Evolutionary conservation across 495 filamentous ascomycete genomes (phyloP), one percentile per base, ranked within the genome.

Genomic region (Neurospora sp.): DNA sequence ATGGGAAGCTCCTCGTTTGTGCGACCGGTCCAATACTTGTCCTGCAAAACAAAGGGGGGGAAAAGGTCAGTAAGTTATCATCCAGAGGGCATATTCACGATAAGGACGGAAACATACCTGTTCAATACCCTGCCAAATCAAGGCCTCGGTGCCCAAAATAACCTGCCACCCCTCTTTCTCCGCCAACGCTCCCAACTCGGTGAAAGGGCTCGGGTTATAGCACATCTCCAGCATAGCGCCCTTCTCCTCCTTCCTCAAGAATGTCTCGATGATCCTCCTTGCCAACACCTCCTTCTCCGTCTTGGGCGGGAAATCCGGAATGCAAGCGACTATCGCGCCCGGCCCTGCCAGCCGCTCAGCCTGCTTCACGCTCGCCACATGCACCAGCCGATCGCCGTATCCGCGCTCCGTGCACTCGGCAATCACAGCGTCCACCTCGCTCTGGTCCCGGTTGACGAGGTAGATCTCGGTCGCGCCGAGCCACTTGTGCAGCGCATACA

Each of bases 191-290:
- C 85, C 89, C 70, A 93, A 87, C 73, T 85, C 85, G 0, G 91
- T 94, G 79, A 87, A 88, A 0, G 90, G 90, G 48, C 83, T 81
- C 1, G 91, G 91, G 77, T 92, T 90, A 78, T 94, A 93, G 82
- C 90, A 92, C 91, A 94, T 93, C 81, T 94, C 91, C 74, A 93
- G 79, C 44, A 94, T 88, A 8, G 87, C 87, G 10, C 91, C 91
- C 82, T 90, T 89, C 12, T 71, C 40, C 70, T 83, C 79, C 81
- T 82, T 80, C 70, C 77, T 40, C 61, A 90, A 76, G 76, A 93
- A 84, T 16, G 82, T 81, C 80, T 89, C 82, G n/a, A 87, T 81
- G 16, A 91, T 84, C 14, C 78, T 77, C 16, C 91, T 82, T 65
- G 87, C 83, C 38, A 79, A 75, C 65, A 84, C 82, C 83, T 94